Evolutionary conservation across 1,284 basidiomycete species (phyloP).

Genomic region (Trichosporon sp.): DNA sequence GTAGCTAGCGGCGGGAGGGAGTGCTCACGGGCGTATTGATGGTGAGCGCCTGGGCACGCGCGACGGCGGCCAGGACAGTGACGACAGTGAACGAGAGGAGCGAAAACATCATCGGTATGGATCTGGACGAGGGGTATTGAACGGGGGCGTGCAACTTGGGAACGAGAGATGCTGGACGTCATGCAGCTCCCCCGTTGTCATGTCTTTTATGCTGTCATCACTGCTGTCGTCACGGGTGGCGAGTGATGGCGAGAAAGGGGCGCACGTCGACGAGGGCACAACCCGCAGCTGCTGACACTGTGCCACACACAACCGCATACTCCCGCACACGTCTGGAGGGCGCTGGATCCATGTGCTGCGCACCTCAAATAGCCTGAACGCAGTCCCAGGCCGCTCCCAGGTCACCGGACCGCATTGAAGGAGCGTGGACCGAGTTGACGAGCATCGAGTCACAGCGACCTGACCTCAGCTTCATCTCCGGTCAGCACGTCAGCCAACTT

Average conservation of each 20-base stretch:
- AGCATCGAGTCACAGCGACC: background rate
- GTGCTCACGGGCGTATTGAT: constrained; percentile 59
- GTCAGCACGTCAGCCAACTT: background rate
- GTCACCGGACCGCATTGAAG: background rate
- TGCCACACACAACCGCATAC: background rate
- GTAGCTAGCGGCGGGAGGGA: background rate
- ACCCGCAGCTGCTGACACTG: background rate
- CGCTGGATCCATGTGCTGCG: background rate
- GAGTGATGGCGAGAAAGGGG: background rate
- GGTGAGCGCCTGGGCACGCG: constrained; percentile 49
- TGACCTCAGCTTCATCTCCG: background rate
- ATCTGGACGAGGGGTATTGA: background rate
- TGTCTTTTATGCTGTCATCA: background rate
- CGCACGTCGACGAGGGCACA: background rate
- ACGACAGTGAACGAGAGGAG: background rate
- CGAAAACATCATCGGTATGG: background rate
- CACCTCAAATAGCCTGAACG: background rate
- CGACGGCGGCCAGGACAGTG: constrained; percentile 42
- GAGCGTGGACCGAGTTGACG: background rate
- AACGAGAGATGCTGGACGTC: background rate
- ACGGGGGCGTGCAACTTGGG: background rate
- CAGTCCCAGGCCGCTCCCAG: background rate
- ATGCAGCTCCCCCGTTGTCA: background rate
- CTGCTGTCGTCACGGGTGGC: background rate
- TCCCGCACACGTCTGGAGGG: background rate